Percentiles rank a stretch among this genome's conserved stretches.
Conservation (phyloP, 2,329 filamentous ascomycete species). For the Trichoderma hamatum region DNA sequence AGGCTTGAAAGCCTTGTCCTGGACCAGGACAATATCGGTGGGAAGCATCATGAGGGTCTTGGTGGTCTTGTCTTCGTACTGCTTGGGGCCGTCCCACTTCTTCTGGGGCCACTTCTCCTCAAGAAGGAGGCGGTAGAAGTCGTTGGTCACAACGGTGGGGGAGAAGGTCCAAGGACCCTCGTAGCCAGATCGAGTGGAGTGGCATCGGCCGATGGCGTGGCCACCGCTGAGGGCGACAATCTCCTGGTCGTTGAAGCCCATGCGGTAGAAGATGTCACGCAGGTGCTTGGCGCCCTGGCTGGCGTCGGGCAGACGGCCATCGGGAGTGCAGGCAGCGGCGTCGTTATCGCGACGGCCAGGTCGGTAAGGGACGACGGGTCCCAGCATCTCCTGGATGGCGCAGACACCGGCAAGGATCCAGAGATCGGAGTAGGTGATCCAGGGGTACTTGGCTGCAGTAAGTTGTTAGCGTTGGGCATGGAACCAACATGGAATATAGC, state of each 20-base stretch:
- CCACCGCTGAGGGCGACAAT: conserved; percentile 89
- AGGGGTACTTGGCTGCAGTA: conserved; percentile 69
- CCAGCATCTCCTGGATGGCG: conserved; percentile 94
- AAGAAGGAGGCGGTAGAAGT: conserved; percentile 86
- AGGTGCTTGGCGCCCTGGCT: conserved; percentile 79
- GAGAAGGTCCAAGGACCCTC: conserved; percentile 91
- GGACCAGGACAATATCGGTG: conserved; percentile 81
- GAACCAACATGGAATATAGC: not conserved
- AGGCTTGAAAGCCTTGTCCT: conserved; percentile 84
- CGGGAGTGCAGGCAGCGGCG: conserved; percentile 82
- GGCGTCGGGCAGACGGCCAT: conserved; percentile 83
- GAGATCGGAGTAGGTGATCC: conserved; percentile 95
- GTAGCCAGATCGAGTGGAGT: conserved; percentile 85
- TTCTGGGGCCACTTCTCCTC: conserved; percentile 91
- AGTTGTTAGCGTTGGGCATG: not conserved
- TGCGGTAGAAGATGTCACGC: conserved; percentile 89
- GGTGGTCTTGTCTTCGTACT: conserved; percentile 83
- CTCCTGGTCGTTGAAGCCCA: conserved; percentile 97
- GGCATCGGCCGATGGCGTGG: conserved; percentile 87
- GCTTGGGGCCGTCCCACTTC: conserved; percentile 90
- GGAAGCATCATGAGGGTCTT: conserved; percentile 98
- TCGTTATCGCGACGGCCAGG: conserved; percentile 84
- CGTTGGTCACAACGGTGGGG: conserved; percentile 89
- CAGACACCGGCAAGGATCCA: conserved; percentile 88
- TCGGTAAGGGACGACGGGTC: conserved; percentile 83